Percentiles rank a stretch among this genome's conserved stretches.
These are phyloP conservation scores for Mycena galericulata DNA, from an alignment of 768 basidiomycete species.

Conservation along the genomic window DNA sequence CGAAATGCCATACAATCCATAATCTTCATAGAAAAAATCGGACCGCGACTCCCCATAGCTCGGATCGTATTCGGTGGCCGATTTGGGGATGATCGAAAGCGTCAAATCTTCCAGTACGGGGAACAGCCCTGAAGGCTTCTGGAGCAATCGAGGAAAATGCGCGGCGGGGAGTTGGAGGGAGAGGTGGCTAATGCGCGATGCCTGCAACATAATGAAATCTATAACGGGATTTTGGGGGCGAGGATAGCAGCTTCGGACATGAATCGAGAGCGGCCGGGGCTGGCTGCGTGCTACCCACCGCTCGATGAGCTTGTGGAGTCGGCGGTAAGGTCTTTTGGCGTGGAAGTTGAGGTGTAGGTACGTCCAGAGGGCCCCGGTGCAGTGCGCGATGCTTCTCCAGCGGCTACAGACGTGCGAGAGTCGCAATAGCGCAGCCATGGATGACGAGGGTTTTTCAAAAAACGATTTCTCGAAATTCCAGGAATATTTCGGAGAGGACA, in stretches of 20 bases:
- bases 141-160: neutral
- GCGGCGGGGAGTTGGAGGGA: neutral
- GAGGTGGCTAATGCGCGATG: slow-evolving; percentile 1
- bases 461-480: too few relatives aligned
- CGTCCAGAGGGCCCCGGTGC: too few relatives aligned
- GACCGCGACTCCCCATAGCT: neutral
- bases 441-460: too few relatives aligned
- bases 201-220: neutral
- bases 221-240: neutral
- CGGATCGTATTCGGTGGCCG: neutral
- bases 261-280: neutral
- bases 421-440: too few relatives aligned
- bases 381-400: too few relatives aligned
- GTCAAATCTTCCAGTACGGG: neutral
- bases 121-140: neutral
- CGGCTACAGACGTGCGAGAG: too few relatives aligned
- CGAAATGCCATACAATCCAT: rapidly evolving
- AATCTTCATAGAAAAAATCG: neutral
- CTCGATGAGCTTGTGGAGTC: neutral
- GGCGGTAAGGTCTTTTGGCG: too few relatives aligned
- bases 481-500: too few relatives aligned
- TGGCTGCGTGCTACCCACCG: neutral
- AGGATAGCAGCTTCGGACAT: slow-evolving; percentile 10
- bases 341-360: too few relatives aligned
- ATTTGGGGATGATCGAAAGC: neutral